These are phyloP conservation scores for Calycina herbarum DNA, from an alignment of 2,329 filamentous ascomycete genomes.

Conservation along the genomic window DNA sequence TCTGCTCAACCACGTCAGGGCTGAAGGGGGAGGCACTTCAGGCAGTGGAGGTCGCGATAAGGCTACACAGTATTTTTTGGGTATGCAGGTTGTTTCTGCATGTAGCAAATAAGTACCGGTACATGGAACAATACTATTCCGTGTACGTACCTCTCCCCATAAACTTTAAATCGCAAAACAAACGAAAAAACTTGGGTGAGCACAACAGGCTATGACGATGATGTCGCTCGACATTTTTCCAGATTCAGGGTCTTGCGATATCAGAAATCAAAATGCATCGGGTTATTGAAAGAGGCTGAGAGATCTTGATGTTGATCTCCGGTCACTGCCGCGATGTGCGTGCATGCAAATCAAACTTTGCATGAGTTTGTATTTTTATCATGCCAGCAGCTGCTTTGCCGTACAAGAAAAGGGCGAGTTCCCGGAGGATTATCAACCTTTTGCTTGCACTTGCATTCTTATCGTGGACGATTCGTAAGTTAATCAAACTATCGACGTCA, in stretches of 20 bases:
- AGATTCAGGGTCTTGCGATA: neutral
- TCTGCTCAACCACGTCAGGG: neutral
- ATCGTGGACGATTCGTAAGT: neutral
- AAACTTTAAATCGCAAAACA: neutral
- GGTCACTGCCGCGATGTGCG: neutral
- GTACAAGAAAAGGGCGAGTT: neutral
- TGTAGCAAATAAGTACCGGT: neutral
- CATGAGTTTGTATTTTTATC: neutral
- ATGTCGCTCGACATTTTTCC: neutral
- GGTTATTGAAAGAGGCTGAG: neutral
- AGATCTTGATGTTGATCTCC: neutral
- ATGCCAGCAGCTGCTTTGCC: neutral
- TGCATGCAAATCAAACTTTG: neutral
- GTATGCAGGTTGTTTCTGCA: neutral
- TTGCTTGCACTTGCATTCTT: neutral
- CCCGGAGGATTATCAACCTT: neutral
- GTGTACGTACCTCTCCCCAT: neutral
- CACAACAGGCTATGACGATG: neutral
- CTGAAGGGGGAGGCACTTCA: neutral
- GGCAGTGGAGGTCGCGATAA: slow-evolving; percentile 1
- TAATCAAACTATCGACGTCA: neutral
- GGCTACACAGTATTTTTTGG: neutral
- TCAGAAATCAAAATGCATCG: neutral
- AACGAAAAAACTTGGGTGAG: neutral
- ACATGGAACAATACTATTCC: neutral